A percentile compares a stretch with the other conserved stretches of the same genome.
Conservation (phyloP, 176 grass and related monocot species). For the Ananas comosus region DNA sequence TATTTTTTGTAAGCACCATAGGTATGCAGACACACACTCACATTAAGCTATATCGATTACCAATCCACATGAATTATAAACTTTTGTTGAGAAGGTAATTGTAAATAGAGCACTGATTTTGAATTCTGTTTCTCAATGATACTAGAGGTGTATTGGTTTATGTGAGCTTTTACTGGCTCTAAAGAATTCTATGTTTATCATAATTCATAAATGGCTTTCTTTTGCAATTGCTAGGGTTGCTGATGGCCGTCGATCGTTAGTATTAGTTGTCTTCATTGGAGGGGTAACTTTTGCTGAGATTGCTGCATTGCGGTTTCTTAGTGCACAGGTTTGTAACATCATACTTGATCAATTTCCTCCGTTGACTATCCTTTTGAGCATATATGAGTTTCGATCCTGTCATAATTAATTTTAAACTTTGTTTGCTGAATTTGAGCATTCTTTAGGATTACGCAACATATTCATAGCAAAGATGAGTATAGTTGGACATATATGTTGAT, state of each 20-base stretch:
- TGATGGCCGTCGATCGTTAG: slow-evolving; percentile 58
- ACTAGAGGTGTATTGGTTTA: not conserved
- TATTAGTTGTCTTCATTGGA: slow-evolving; percentile 80
- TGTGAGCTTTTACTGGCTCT: not conserved
- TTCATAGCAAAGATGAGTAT: too few species aligned
- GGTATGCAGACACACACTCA: too few species aligned
- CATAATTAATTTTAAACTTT: not conserved
- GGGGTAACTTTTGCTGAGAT: slow-evolving; percentile 87
- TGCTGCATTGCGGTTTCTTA: slow-evolving; percentile 90
- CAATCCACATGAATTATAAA: too few species aligned
- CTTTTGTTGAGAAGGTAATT: too few species aligned
- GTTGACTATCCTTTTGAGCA: slow-evolving; percentile 3
- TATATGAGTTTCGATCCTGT: not conserved
- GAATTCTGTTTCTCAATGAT: not conserved
- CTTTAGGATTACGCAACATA: too few species aligned
- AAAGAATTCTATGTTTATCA: not conserved
- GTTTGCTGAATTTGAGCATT: not conserved
- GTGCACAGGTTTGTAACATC: slow-evolving; percentile 53
- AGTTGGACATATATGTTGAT: too few species aligned
- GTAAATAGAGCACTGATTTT: too few species aligned
- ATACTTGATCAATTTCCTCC: not conserved
- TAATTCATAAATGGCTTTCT: not conserved
- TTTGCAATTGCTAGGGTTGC: slow-evolving; percentile 33
- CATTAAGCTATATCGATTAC: too few species aligned
- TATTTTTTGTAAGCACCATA: too few species aligned